Evolutionary conservation across 179 eudicot species (phyloP), one percentile per base, ranked within the genome.

Genomic region (Vitellaria paradoxa): DNA sequence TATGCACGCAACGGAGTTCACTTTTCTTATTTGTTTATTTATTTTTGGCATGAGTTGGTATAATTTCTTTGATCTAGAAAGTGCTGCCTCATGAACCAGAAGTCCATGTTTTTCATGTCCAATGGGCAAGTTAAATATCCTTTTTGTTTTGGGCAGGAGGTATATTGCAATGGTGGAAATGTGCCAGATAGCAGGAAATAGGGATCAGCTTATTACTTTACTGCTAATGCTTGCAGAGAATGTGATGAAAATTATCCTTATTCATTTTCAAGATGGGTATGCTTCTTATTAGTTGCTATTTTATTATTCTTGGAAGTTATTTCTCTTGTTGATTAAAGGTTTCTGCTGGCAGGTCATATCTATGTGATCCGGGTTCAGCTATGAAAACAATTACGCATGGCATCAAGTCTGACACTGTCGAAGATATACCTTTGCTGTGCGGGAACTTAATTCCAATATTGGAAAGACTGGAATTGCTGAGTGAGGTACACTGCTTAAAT

Each of bases 101-200:
- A 30, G 37, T 30, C 37, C 37, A 30, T 30, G 37, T 30, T 30
- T 30, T 1, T 30, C 37, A 30, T 30, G 37, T 30, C 37, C 37
- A 30, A 18, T 56, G 17, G 24, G 55, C 49, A 42, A 23, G 12
- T 23, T 18, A 2, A 55, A 65, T 73, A 5, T 62, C 17, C 24
- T 23, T n/a, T 50, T 69, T 77, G 64, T n/a, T 73, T 21, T 71
- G 67, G 81, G 47, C 88, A 96, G 98, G 88, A 83, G 98, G 74
- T 93, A 92, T 75, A 85, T 91, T 75, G 99, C 98, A 52, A 93
- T 96, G 97, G 88, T 92, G 82, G 90, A 86, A 82, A 93, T 96
- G 97, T 93, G 98, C 81, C 93, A 85, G 84, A 84, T 96, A 79
- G 91, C 91, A 42, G 97, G 96, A 53, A 85, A 89, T 80, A 87